Percentiles rank a stretch among this genome's conserved stretches.
Evolutionary conservation across 495 filamentous ascomycete species (phyloP).

Genomic region (Penicillium arizonense): DNA sequence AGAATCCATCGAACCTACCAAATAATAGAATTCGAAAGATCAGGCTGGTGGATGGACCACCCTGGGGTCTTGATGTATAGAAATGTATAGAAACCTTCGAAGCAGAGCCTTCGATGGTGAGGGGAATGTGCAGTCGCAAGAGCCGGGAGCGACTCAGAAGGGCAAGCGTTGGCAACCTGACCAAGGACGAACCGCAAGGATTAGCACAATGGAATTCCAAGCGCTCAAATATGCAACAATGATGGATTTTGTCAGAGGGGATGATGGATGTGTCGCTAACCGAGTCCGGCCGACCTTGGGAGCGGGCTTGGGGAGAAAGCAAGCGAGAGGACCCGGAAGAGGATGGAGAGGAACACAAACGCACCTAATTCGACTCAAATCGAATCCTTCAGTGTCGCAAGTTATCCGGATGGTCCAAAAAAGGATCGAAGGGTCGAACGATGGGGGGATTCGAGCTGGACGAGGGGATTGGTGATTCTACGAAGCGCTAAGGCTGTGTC

Average conservation of each 20-base stretch:
- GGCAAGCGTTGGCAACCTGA: constrained; percentile 28
- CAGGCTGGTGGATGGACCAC: constrained; percentile 37
- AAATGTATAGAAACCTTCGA: constrained; percentile 26
- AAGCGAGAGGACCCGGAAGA: constrained; percentile 40
- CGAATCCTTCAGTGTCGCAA: constrained; percentile 31
- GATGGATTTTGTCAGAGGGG: constrained; percentile 13
- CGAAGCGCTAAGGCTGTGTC: constrained; percentile 46
- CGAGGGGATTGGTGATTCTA: constrained; percentile 36
- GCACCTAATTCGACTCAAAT: constrained; percentile 33
- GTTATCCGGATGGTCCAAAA: constrained; percentile 15
- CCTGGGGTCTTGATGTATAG: constrained; percentile 31
- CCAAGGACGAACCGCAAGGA: constrained; percentile 12
- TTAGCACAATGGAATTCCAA: constrained; percentile 30
- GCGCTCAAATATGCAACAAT: constrained; percentile 14
- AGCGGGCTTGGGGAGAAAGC: constrained; percentile 26
- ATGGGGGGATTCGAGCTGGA: constrained; percentile 27
- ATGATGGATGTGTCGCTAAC: constrained; percentile 29
- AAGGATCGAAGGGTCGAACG: constrained; percentile 13
- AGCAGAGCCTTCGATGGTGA: constrained; percentile 38
- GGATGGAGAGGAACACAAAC: constrained; percentile 38
- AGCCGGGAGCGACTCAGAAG: constrained; percentile 39
- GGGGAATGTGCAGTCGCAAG: constrained; percentile 42
- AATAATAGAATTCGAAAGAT: constrained; percentile 27
- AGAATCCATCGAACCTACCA: constrained; percentile 46
- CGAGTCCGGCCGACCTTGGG: constrained; percentile 36